Percentiles rank a stretch among this genome's conserved stretches.
Evolutionary conservation across 805 yeast genomes (phyloP).

Genomic region (Yarrowia osloensis): DNA sequence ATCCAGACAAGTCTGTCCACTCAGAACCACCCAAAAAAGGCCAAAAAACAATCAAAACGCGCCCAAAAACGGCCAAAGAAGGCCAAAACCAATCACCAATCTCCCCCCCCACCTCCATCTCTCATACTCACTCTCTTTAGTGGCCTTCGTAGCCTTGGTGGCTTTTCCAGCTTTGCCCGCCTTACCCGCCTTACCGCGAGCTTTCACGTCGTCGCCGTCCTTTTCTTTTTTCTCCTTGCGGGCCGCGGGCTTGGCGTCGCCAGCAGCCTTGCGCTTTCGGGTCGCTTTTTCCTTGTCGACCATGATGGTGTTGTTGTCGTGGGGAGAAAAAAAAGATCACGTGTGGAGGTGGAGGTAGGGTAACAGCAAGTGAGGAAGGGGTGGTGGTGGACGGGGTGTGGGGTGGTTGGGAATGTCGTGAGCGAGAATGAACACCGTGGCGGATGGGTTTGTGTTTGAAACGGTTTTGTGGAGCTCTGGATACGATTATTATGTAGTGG

Average conservation of each 20-base stretch:
- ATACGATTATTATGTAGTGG: too few relatives aligned
- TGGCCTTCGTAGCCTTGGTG: conserved; percentile 15
- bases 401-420: too few relatives aligned
- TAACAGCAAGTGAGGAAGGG: neutral
- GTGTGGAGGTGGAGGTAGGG: conserved; percentile 19
- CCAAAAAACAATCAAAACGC: too few relatives aligned
- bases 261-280: conserved; percentile 21
- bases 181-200: conserved; percentile 27
- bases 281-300: conserved; percentile 28
- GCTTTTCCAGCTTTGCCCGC: conserved; percentile 15
- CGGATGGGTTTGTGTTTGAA: too few relatives aligned
- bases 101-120: neutral
- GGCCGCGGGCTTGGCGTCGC: conserved; percentile 32
- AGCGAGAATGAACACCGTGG: too few relatives aligned
- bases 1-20: too few relatives aligned
- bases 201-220: conserved; percentile 31
- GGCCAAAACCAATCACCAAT: neutral
- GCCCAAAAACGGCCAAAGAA: neutral
- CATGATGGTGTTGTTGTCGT: conserved; percentile 5
- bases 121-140: conserved; percentile 29
- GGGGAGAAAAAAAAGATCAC: conserved; percentile 22
- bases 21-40: too few relatives aligned
- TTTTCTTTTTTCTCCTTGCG: conserved; percentile 35
- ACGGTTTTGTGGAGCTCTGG: too few relatives aligned
- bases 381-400: neutral